Base-by-base conservation (phyloP, 208 protist species). In the Acanthamoeba culbertsoni region DNA sequence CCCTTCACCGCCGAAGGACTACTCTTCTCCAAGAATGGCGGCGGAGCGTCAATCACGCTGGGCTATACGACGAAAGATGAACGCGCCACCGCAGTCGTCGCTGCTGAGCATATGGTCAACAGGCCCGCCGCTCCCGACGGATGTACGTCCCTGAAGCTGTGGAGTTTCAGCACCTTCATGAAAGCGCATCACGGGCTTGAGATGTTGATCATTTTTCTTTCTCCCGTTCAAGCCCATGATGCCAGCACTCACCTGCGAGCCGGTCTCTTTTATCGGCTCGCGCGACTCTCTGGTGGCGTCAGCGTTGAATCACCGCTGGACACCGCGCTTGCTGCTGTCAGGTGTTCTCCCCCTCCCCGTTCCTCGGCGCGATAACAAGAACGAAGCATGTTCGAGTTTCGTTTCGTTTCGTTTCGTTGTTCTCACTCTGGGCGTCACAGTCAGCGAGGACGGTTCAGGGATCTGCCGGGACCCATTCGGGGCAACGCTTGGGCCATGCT, bases 21-120 rank as follows among this genome's bases (percentile, higher is more conserved):
- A 40, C 68, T 77, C 37, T 77, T 77, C 42, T 77, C 68, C 68
- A 77, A 77, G 68, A 77, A 77, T 37, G 68, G 68, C 33, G 68
- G 68, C 7, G 68, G 68, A 46, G 68, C 68, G 68, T 77, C 68
- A 37, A 23, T 77, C 37, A 42, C 37, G 37, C 68, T 77, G 28
- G 68, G 68, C 68, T 77, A 77, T 28, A 42, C 23, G 68, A 33
- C 68, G 1, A 1, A 77, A 40, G 68, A 77, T 40, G 68, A 77
- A 10, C 42, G 68, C 68, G 46, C 68, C 33, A 77, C 68, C 68
- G 42, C 37, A 16, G 42, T 26, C n/a, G 68, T 77, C 20, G 68
- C 5, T 4, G 23, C 68, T 23, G 68, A 77, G 35, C 68, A 77
- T 40, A 42, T 77, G 35, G 42, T 77, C 10, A 42, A 23, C 42